Base-by-base conservation (phyloP, 2,329 filamentous ascomycete genomes). In the Phoma sp. region DNA sequence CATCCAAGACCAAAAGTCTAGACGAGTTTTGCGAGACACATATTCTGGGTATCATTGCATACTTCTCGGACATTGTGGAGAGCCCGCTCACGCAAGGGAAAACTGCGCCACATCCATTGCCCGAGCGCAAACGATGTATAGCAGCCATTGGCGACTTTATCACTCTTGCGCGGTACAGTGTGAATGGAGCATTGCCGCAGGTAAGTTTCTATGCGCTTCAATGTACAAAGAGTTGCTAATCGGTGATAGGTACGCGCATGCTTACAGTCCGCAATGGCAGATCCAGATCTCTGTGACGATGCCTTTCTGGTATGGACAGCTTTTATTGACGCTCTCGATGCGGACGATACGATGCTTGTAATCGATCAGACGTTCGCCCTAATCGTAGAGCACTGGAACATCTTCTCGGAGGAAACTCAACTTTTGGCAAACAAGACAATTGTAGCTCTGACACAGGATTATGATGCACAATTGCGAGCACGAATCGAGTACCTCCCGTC, bases 331-430 rank as follows among this genome's bases (percentile, higher is more conserved):
- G 84, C 87, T 45, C 81, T 98, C 2, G 67, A 72, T 40, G 87
- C 88, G 51, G 88, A 92, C 20, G 93, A 97, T 67, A 82, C 96
- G 5, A 87, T 89, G 60, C 82, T 86, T 21, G 82, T 97, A 30
- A 79, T 98, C 7, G 92, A 96, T 69, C 92, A 93, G 53, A 96
- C 93, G 0, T 92, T 98, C 62, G 92, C 93, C 47, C 85, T 96
- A 33, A 87, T 98, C 42, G 87, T 89, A 20, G 87, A 89, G 62
- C 88, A 95, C 67, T 99, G 95, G 95, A 61, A 71, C 4, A 74
- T 66, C 2, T 87, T 98, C 50, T 85, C 87, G 18, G 77, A 82
- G 4, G 72, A 79, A 3, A 87, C 87, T 1, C 85, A 84, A 57
- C 67, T 81, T 3, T 80, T 81, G 48, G 88, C 88, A 3, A 81